A percentile compares a stretch with the other conserved stretches of the same genome.
These are phyloP conservation scores for Chrysoporthe austroafricana DNA, from an alignment of 2,329 filamentous ascomycete species.

Conservation along the genomic window DNA sequence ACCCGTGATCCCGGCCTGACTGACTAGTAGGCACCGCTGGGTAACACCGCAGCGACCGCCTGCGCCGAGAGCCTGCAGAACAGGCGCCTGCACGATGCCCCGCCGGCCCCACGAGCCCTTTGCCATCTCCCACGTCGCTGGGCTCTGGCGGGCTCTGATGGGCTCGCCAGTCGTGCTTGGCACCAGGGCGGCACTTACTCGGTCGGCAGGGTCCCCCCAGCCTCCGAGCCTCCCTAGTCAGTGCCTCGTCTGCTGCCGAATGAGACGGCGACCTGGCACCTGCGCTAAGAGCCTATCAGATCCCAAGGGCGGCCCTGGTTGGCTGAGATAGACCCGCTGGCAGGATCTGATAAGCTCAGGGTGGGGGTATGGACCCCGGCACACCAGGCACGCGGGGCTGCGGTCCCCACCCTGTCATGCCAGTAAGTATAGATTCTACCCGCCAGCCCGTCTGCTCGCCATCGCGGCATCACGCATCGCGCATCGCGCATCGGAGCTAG, in stretches of 20 bases:
- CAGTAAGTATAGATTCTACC: too few relatives aligned
- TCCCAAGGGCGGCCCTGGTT: background rate
- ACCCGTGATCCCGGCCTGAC: background rate
- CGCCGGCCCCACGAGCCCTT: background rate
- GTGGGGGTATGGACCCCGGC: background rate
- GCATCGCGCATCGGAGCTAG: too few relatives aligned
- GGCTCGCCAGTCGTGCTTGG: background rate
- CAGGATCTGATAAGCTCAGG: constrained; percentile 11
- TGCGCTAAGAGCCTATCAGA: constrained; percentile 6
- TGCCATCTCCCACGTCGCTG: background rate
- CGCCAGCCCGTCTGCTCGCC: too few relatives aligned
- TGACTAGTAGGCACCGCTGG: background rate
- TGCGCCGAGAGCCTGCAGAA: background rate
- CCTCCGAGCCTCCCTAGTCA: too few relatives aligned
- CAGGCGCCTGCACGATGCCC: background rate
- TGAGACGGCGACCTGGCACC: background rate
- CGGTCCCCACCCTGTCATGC: background rate
- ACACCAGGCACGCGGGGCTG: background rate
- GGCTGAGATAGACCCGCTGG: background rate
- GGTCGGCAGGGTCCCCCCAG: too few relatives aligned
- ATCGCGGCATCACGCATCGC: too few relatives aligned
- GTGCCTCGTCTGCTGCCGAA: background rate
- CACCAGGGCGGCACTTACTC: background rate
- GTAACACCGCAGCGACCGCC: background rate
- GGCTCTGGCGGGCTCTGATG: too few relatives aligned